Conservation (phyloP, 306 rosid species). For the Vigna hirtella region DNA sequence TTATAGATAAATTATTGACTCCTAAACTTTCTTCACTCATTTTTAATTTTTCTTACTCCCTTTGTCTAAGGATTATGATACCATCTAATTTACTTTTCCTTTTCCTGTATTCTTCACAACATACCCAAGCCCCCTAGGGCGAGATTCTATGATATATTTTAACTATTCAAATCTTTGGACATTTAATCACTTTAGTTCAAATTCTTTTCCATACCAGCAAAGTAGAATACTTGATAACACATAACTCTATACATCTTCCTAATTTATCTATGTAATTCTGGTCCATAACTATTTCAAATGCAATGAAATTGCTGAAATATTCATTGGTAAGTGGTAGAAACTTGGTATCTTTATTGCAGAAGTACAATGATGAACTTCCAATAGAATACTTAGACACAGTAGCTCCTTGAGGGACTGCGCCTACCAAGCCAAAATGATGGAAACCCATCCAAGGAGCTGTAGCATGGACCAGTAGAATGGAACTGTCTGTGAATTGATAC, state of each 20-base stretch:
- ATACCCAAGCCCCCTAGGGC: not conserved
- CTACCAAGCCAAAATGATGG: too few species aligned
- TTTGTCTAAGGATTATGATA: not conserved
- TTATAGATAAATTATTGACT: not conserved
- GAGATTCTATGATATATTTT: not conserved
- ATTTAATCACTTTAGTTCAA: conserved; percentile 6
- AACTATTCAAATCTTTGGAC: not conserved
- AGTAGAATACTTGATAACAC: too few species aligned
- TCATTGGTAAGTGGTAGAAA: conserved; percentile 4
- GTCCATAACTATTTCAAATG: not conserved
- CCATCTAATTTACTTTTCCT: not conserved
- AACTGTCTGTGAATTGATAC: too few species aligned
- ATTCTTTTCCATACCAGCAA: not conserved
- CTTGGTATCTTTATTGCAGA: not conserved
- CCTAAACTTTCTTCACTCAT: not conserved
- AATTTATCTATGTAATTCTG: not conserved
- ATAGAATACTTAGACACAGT: not conserved
- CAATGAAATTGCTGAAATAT: not conserved
- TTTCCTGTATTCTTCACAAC: not conserved
- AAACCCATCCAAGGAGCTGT: too few species aligned
- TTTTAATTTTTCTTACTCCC: not conserved
- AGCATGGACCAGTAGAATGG: too few species aligned
- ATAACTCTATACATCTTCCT: not conserved
- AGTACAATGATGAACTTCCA: not conserved
- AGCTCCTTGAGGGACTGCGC: not conserved